Evolutionary conservation across 2,329 filamentous ascomycete genomes (phyloP), one percentile per base, ranked within the genome.

Genomic region (Ophiocordyceps camponoti-floridani): DNA sequence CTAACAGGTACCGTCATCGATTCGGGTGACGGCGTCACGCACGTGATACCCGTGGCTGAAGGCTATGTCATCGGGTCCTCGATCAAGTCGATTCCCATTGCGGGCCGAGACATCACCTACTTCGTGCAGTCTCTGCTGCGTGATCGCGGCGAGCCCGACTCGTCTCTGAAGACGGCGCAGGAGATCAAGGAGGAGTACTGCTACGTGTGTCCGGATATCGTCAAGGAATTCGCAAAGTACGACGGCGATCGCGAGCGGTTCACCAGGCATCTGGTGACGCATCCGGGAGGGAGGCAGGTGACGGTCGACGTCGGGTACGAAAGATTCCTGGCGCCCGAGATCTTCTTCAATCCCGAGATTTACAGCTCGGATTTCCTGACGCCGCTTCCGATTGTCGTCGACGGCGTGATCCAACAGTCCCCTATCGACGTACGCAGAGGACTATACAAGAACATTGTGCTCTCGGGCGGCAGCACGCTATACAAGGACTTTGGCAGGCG

Each of bases 281-380:
- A 91, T 48, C 82, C 87, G 26, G 89, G 88, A 54, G 91, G 91
- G 50, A 82, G 84, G 53, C 79, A 84, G 54, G 80, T 89, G 19
- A 75, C 71, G 2, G 86, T 98, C 42, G 93, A 98, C 56, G 84
- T 98, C 44, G 91, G 91, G 44, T 98, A 96, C 66, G 91, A 98
- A 64, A 84, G 91, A 31, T 98, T 98, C 73, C 73, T 98, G 48
- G 91, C 91, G 2, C 93, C 93, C 23, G 91, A 98, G 64, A 98
- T 98, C 59, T 98, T 98, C 68, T 98, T 98, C 77, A 98, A 98
- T 66, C 91, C 91, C 28, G 91, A 98, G 68, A 98, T 98, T 57
- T 96, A 96, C 73, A 94, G 86, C 49, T 96, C 89, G 52, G 91
- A 98, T 61, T 98, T 98, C 70, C 69, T 98, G 52, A 98, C 91